These are phyloP conservation scores for Thraustochytrium sp. DNA, from an alignment of 352 stramenopile species.

Conservation along the genomic window DNA sequence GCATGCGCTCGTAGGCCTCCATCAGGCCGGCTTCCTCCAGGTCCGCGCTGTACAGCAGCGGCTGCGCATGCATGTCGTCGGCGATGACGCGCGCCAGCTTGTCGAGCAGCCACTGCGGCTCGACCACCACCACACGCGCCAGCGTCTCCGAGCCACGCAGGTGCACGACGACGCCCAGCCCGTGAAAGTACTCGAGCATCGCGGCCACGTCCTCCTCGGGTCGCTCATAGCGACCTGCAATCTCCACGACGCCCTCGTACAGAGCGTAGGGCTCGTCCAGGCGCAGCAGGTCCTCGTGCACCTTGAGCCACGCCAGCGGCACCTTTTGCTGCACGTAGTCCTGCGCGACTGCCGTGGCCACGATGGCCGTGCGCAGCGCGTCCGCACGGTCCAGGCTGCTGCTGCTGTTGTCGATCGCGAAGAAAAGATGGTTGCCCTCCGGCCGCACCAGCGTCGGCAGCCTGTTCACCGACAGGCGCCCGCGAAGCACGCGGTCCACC, in stretches of 20 bases:
- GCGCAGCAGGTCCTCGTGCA: background rate
- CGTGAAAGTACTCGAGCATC: conserved; percentile 2
- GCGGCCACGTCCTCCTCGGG: background rate
- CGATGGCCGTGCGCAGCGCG: too few relatives aligned
- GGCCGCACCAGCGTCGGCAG: too few relatives aligned
- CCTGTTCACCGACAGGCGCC: too few relatives aligned
- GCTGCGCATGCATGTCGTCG: conserved; percentile 15
- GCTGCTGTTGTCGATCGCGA: too few relatives aligned
- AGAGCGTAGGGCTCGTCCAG: background rate
- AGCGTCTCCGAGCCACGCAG: background rate
- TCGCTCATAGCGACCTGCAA: background rate
- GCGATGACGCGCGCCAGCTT: background rate
- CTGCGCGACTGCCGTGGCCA: background rate
- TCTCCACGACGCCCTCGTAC: background rate
- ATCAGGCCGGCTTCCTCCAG: background rate
- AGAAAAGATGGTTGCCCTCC: too few relatives aligned
- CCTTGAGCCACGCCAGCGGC: conserved; percentile 14
- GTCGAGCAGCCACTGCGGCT: conserved; percentile 32
- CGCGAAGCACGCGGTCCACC: too few relatives aligned
- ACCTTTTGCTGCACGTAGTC: background rate
- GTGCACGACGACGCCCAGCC: background rate
- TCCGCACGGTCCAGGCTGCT: too few relatives aligned
- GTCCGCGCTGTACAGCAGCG: background rate
- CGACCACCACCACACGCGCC: background rate
- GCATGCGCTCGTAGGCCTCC: background rate